These are phyloP conservation scores for Teratosphaeria gauchensis DNA, from an alignment of 2,329 filamentous ascomycete species.

Conservation along the genomic window DNA sequence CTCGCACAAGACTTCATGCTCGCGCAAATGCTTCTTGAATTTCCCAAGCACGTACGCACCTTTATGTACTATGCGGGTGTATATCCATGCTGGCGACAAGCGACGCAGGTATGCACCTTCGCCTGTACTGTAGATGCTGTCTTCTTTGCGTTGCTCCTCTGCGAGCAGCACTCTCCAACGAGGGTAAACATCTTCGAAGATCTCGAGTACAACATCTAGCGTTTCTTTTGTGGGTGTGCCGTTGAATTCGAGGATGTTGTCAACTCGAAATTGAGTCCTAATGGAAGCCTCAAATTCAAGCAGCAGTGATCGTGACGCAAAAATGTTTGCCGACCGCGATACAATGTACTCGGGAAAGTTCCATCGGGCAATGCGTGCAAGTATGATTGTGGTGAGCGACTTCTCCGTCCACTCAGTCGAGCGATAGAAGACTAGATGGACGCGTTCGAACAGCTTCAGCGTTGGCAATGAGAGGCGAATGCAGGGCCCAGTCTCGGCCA, in stretches of 20 bases:
- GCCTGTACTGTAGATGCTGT: slow-evolving; percentile 64
- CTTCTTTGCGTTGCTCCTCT: slow-evolving; percentile 71
- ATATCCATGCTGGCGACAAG: slow-evolving; percentile 85
- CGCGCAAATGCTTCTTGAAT: slow-evolving; percentile 68
- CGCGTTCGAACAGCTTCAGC: slow-evolving; percentile 79
- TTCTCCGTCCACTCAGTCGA: slow-evolving; percentile 98
- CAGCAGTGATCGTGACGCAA: slow-evolving; percentile 62
- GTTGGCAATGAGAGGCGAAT: slow-evolving; percentile 65
- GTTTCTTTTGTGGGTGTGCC: slow-evolving; percentile 57
- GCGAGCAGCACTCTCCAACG: slow-evolving; percentile 67
- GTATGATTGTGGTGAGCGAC: slow-evolving; percentile 85
- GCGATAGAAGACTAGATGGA: slow-evolving; percentile 91
- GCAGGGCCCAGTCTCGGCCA: slow-evolving; percentile 69
- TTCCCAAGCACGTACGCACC: slow-evolving; percentile 68
- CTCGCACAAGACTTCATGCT: slow-evolving; percentile 64
- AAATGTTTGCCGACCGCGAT: slow-evolving; percentile 81
- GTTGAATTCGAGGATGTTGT: slow-evolving; percentile 71
- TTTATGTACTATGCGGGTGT: slow-evolving; percentile 88
- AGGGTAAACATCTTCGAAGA: slow-evolving; percentile 65
- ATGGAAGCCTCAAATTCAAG: slow-evolving; percentile 86
- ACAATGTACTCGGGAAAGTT: slow-evolving; percentile 90
- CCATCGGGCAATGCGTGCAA: slow-evolving; percentile 77
- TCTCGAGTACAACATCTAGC: slow-evolving; percentile 57
- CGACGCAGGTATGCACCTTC: slow-evolving; percentile 84
- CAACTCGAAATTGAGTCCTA: slow-evolving; percentile 69